Evolutionary conservation across 2,329 filamentous ascomycete genomes (phyloP).

Genomic region (Ascochyta fabae): DNA sequence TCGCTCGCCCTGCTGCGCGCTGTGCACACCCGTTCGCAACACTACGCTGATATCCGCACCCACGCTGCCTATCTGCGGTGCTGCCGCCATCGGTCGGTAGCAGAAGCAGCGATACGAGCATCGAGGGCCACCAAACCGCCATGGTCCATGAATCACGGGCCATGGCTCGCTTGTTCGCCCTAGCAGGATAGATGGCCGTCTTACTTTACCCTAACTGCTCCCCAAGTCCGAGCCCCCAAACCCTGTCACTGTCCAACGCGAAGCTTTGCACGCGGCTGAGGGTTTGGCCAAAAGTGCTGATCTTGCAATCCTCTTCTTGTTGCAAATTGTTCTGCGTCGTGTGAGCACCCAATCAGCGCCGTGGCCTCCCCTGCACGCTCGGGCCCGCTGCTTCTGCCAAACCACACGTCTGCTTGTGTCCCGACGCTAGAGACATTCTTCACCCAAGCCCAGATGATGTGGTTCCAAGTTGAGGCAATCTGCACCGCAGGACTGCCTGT

Average conservation of each 20-base stretch:
- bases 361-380: slow-evolving; percentile 23
- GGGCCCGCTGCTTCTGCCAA: slow-evolving; percentile 27
- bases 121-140: slow-evolving; percentile 16
- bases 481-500: slow-evolving; percentile 46
- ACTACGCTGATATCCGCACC: slow-evolving; percentile 23
- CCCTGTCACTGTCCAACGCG: slow-evolving; percentile 42
- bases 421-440: slow-evolving; percentile 31
- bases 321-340: slow-evolving; percentile 42
- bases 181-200: slow-evolving; percentile 31
- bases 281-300: slow-evolving; percentile 38
- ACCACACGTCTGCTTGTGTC: slow-evolving; percentile 27
- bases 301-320: slow-evolving; percentile 40
- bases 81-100: slow-evolving; percentile 32
- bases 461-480: slow-evolving; percentile 48
- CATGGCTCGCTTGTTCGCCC: slow-evolving; percentile 23
- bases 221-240: slow-evolving; percentile 40
- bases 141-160: slow-evolving; percentile 6
- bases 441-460: slow-evolving; percentile 33
- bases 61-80: slow-evolving; percentile 31
- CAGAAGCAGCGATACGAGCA: slow-evolving; percentile 41
- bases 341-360: slow-evolving; percentile 35
- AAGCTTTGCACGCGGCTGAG: slow-evolving; percentile 42
- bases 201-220: slow-evolving; percentile 44
- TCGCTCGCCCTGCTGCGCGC: background rate
- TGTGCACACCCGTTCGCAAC: slow-evolving; percentile 18